Conservation (phyloP, 1,284 basidiomycete species). For the Sphagnurus paluster region DNA sequence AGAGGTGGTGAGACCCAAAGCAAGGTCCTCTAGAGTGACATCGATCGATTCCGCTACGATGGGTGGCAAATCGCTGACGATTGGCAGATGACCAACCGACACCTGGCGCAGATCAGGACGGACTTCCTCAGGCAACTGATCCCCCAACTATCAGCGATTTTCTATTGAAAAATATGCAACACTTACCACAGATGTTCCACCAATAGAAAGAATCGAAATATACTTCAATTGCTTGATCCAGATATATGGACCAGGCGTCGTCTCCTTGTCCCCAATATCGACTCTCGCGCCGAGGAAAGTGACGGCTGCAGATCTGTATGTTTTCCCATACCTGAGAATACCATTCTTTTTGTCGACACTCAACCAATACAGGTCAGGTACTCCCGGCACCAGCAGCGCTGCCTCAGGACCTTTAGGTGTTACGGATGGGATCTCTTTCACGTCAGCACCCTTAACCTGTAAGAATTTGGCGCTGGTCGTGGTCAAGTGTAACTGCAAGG, state of each 20-base stretch:
- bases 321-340: conserved; percentile 8
- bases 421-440: conserved; percentile 1
- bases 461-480: conserved; percentile 6
- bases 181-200: background rate
- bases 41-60: conserved; percentile 10
- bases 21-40: conserved; percentile 19
- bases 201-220: background rate
- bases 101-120: conserved; percentile 6
- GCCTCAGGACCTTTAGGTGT: conserved; percentile 8
- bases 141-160: too few relatives aligned
- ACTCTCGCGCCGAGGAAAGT: conserved; percentile 1
- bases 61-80: conserved; percentile 17
- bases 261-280: conserved; percentile 3
- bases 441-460: background rate
- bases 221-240: conserved; percentile 5
- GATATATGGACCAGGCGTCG: conserved; percentile 4
- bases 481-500: conserved; percentile 5
- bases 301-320: conserved; percentile 1
- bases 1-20: conserved; percentile 8
- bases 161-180: too few relatives aligned
- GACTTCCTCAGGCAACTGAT: background rate
- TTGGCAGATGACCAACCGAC: conserved; percentile 9
- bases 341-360: conserved; percentile 15
- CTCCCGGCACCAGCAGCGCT: conserved; percentile 4
- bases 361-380: conserved; percentile 12